Percentiles rank a stretch among this genome's conserved stretches.
These are phyloP conservation scores for Beauveria bassiana DNA, from an alignment of 2,329 filamentous ascomycete genomes.

Conservation along the genomic window DNA sequence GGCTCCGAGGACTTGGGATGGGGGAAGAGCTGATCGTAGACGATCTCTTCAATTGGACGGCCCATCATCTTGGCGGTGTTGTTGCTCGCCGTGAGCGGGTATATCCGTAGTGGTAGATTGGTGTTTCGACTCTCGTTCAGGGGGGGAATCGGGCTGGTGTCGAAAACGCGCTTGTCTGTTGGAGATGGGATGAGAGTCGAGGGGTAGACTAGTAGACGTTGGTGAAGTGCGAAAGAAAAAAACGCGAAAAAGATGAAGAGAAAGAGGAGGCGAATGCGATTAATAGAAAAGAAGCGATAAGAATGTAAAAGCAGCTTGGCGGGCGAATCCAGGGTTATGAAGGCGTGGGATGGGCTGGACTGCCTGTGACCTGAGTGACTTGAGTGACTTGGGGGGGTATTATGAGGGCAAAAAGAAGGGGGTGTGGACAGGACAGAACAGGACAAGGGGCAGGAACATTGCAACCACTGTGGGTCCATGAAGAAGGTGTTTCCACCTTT, in stretches of 20 bases:
- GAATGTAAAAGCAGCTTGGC: background rate
- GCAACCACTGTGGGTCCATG: background rate
- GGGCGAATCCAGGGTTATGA: constrained; percentile 8
- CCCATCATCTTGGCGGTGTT: constrained; percentile 54
- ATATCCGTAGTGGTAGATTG: background rate
- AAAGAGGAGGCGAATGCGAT: background rate
- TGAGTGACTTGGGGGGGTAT: background rate
- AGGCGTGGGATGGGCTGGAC: background rate
- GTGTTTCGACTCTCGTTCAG: too few species aligned
- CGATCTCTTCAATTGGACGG: constrained; percentile 60
- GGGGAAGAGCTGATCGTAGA: constrained; percentile 68
- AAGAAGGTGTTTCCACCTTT: background rate
- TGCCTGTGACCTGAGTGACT: background rate
- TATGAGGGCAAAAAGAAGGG: background rate
- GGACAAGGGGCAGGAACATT: too few species aligned
- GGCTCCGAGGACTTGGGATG: constrained; percentile 61
- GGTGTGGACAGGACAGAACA: background rate
- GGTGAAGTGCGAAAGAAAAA: background rate
- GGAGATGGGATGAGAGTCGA: background rate
- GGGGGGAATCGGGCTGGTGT: background rate
- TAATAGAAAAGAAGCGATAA: background rate
- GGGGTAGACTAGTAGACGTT: background rate
- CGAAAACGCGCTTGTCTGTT: background rate
- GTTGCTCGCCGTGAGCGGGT: background rate
- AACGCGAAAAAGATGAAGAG: background rate